phyloP scores from a whole-genome alignment of 2,329 filamentous ascomycete species.

The Cordyceps sp. region DNA sequence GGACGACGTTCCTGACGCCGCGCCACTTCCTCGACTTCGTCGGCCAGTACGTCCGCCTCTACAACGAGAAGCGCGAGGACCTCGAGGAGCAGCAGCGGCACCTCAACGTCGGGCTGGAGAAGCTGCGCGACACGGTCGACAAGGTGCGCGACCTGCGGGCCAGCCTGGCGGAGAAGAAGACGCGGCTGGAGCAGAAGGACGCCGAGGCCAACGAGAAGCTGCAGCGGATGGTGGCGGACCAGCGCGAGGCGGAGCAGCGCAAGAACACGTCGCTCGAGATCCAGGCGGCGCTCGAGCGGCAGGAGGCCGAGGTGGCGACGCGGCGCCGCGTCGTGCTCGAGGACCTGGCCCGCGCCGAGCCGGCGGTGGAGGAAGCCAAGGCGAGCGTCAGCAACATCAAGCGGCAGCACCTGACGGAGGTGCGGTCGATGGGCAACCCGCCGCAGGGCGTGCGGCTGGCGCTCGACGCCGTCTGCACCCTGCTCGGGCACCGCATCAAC shows the following conservation, averaged over 20 bases:
- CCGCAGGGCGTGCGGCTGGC: slow-evolving; percentile 82
- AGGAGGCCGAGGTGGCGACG: slow-evolving; percentile 73
- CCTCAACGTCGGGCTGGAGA: slow-evolving; percentile 95
- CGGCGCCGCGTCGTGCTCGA: slow-evolving; percentile 71
- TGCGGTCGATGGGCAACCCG: slow-evolving; percentile 89
- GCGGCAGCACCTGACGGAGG: slow-evolving; percentile 89
- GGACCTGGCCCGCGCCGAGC: slow-evolving; percentile 82
- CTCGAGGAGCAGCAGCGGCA: slow-evolving; percentile 97
- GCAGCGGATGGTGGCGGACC: slow-evolving; percentile 91
- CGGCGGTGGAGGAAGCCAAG: slow-evolving; percentile 81
- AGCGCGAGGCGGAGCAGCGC: slow-evolving; percentile 82
- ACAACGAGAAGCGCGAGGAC: slow-evolving; percentile 96
- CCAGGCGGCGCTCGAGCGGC: slow-evolving; percentile 70
- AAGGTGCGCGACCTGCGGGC: slow-evolving; percentile 86
- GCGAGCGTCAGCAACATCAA: slow-evolving; percentile 98
- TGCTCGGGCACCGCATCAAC: slow-evolving; percentile 77
- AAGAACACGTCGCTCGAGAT: slow-evolving; percentile 81
- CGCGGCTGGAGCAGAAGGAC: slow-evolving; percentile 82
- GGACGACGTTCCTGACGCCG: slow-evolving; percentile 82
- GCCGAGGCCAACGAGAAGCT: slow-evolving; percentile 94
- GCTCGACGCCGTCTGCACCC: slow-evolving; percentile 87
- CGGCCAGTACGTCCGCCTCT: slow-evolving; percentile 90
- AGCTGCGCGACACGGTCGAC: slow-evolving; percentile 88
- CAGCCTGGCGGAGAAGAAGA: slow-evolving; percentile 88
- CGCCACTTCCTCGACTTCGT: slow-evolving; percentile 97